Conservation (phyloP, 208 protist genomes). For the Borovskyia barvae region DNA sequence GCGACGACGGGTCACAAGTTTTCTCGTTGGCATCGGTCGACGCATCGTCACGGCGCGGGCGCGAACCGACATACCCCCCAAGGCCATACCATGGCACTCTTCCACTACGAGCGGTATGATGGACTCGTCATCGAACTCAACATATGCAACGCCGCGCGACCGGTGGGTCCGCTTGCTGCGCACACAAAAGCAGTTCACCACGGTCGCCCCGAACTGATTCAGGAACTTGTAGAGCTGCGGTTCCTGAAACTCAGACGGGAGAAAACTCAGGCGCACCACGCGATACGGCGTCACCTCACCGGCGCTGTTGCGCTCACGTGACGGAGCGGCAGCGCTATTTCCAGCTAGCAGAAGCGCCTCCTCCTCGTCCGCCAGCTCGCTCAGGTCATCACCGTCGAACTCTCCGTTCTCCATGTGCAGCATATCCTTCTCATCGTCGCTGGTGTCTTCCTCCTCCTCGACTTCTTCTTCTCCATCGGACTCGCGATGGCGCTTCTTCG, state of each 20-base stretch:
- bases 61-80: conserved; percentile 69
- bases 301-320: conserved; percentile 14
- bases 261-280: conserved; percentile 74
- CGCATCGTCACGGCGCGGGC: conserved; percentile 61
- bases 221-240: conserved; percentile 88
- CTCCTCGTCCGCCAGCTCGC: conserved; percentile 17
- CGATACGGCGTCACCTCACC: conserved; percentile 40
- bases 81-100: conserved; percentile 86
- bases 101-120: conserved; percentile 74
- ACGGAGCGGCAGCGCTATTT: conserved; percentile 1
- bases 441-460: conserved; percentile 22
- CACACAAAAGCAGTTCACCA: conserved; percentile 88
- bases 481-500: conserved; percentile 12
- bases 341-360: conserved; percentile 31
- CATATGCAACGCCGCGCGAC: conserved; percentile 86
- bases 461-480: neutral
- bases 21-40: conserved; percentile 72
- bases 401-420: conserved; percentile 24
- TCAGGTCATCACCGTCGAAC: conserved; percentile 23
- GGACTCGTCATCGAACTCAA: conserved; percentile 75
- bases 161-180: conserved; percentile 82
- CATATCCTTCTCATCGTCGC: conserved; percentile 26
- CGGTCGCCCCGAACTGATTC: conserved; percentile 76
- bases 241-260: conserved; percentile 84
- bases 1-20: conserved; percentile 51